Base-by-base conservation (phyloP, 2,329 filamentous ascomycete species). In the Zarea fungicola region DNA sequence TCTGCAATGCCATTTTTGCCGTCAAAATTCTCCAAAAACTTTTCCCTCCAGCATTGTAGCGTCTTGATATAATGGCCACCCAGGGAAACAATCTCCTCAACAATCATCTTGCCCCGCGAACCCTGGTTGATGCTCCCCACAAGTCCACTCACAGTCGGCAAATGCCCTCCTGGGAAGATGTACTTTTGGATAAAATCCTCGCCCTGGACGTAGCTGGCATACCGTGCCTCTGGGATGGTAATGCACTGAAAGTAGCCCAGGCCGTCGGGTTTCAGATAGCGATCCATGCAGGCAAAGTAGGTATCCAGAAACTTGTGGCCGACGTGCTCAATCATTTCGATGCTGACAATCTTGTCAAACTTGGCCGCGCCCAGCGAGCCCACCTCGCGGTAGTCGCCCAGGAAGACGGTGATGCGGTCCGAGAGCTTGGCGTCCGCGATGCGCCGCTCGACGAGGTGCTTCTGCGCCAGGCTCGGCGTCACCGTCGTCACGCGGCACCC, bases 241-340 rank as follows among this genome's bases (percentile, higher is more conserved):
- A 88, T 89, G 64, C 84, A 87, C 62, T 89, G 85, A 64, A 89
- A 87, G 37, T 85, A 78, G 4, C 80, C 83, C 37, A 87, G 76
- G 1, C 83, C 81, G n/a, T 83, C 73, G 40, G 72, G 74, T 64
- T 89, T 87, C 39, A 89, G 64, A 29, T 87, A 63, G 50, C 71
- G 70, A 56, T 87, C 70, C 44, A 89, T 72, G 55, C 78, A 80
- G 16, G 70, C 67, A 60, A 89, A 89, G 60, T 88, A 89, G 2
- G 77, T 83, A 19, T 75, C 71, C 26, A 89, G 65, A 56, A 79
- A 88, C 58, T 85, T 81, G 45, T 76, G 70, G 4, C 85, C 85
- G 0, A 89, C 85, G 1, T 83, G 83, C 67, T 89, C 86, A 23
- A 89, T 69, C 85, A 89, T 89, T 60, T 89, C 86, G 49, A 89